Evolutionary conservation across 2,329 filamentous ascomycete genomes (phyloP).

Genomic region (Immersiporthe knoxdaviesiana): DNA sequence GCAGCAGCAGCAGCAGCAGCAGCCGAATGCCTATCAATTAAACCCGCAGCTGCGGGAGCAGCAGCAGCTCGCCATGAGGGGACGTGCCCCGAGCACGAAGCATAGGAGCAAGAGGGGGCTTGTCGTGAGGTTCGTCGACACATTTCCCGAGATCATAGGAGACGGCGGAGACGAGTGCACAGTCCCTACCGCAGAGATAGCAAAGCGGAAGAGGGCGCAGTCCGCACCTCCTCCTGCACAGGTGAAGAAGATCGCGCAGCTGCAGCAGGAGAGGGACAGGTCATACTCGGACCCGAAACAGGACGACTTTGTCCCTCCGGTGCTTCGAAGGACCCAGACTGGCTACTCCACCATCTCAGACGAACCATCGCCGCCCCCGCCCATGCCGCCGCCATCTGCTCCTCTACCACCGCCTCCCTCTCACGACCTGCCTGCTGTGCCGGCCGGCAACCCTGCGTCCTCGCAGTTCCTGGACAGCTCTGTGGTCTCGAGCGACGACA

Average conservation of each 20-base stretch:
- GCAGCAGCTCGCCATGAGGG: conserved; percentile 46
- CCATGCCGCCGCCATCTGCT: conserved; percentile 18
- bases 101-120: conserved; percentile 65
- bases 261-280: conserved; percentile 37
- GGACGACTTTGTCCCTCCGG: conserved; percentile 58
- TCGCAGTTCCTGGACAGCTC: conserved; percentile 42
- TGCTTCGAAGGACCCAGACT: conserved; percentile 62
- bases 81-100: conserved; percentile 49
- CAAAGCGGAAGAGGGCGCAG: conserved; percentile 54
- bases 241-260: conserved; percentile 35
- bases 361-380: conserved; percentile 14
- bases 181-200: conserved; percentile 72
- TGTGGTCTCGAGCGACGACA: conserved; percentile 50
- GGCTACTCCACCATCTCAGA: conserved; percentile 48
- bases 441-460: conserved; percentile 37
- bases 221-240: conserved; percentile 39
- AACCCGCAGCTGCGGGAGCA: conserved; percentile 39
- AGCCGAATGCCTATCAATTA: conserved; percentile 28
- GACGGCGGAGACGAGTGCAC: conserved; percentile 89
- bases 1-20: conserved; percentile 31
- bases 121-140: conserved; percentile 73
- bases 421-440: conserved; percentile 35
- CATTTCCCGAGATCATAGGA: conserved; percentile 79
- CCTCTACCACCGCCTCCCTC: conserved; percentile 18
- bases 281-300: conserved; percentile 36